A percentile compares a stretch with the other conserved stretches of the same genome.
phyloP scores from a whole-genome alignment of 495 filamentous ascomycete species.

The Aspergillus conjunctus region DNA sequence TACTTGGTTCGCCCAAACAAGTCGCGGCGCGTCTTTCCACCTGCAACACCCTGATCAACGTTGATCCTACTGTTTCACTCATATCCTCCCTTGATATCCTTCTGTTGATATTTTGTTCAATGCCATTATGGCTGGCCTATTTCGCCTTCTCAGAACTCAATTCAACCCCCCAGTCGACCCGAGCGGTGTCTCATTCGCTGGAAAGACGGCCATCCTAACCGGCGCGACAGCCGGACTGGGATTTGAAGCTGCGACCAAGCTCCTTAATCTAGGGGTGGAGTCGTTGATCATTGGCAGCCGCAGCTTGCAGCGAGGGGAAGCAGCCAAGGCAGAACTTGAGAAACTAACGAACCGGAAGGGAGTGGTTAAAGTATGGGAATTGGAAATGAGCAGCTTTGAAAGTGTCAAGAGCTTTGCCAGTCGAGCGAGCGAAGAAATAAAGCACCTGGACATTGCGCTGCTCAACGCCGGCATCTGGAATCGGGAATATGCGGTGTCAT shows the following conservation, averaged over 20 bases:
- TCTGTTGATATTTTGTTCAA: neutral
- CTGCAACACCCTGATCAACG: neutral
- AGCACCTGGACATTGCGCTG: constrained; percentile 44
- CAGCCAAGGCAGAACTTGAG: constrained; percentile 50
- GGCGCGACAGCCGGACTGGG: constrained; percentile 57
- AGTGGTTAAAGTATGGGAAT: constrained; percentile 53
- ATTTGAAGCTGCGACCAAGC: constrained; percentile 49
- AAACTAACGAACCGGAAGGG: constrained; percentile 40
- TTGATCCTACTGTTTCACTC: neutral
- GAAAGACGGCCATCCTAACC: constrained; percentile 58
- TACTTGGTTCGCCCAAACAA: neutral
- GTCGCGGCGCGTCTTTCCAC: neutral
- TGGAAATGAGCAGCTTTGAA: constrained; percentile 56
- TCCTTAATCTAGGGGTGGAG: constrained; percentile 46
- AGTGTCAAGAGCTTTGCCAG: constrained; percentile 51
- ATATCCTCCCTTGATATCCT: neutral
- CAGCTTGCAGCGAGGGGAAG: constrained; percentile 46
- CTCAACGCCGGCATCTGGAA: constrained; percentile 52
- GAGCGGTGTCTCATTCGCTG: constrained; percentile 39
- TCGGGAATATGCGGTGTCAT: constrained; percentile 33
- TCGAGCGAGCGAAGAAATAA: constrained; percentile 40
- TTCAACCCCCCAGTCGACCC: constrained; percentile 42
- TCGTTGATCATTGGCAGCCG: constrained; percentile 48
- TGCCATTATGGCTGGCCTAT: constrained; percentile 39
- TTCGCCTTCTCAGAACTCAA: constrained; percentile 43